Evolutionary conservation across 495 filamentous ascomycete genomes (phyloP), one percentile per base, ranked within the genome.

Genomic region (Penicillium bialowiezense): DNA sequence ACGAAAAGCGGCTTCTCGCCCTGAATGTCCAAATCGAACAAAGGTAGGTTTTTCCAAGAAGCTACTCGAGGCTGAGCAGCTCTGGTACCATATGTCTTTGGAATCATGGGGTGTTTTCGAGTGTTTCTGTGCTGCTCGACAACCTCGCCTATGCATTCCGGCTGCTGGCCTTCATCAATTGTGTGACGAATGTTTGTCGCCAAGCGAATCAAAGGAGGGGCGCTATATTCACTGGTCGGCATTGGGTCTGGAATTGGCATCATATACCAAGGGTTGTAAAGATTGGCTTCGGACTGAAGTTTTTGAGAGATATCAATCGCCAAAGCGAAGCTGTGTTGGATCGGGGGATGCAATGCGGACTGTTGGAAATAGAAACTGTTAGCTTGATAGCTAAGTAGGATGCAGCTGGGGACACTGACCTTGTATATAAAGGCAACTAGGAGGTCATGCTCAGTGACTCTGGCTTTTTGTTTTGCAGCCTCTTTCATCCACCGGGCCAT

Each of bases 211-310:
- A 48, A n/a, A 10, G 45, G 31, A 3, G 35, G 45, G 15, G 26
- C 7, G 5, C 13, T 32, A 18, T 48, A 48, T 24, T 39, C 45
- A n/a, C 26, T 40, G n/a, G 45, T 32, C 5, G 45, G 45, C 13
- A 48, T 40, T 12, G 37, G 39, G 14, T 50, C 47, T 2, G 47
- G 37, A 6, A 50, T 5, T 3, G 47, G 47, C 37, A 50, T 42
- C 39, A 42, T 42, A 17, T 34, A 50, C 47, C 47, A 50, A 13
- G 47, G 31, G 20, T 50, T 50, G 10, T 26, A 50, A 7, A 50
- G 39, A 4, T 35, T 42, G 3, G 47, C 29, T 12, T 50, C 38
- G 0, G 38, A 29, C 21, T 50, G 47, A 4, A 50, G 38, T 5
- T 50, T 26, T 18, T 26, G 21, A 17, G 47, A 41, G n/a, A 50